These are phyloP conservation scores for Sugiyamaella neomexicana DNA, from an alignment of 1,139 yeast genomes.

Conservation along the genomic window DNA sequence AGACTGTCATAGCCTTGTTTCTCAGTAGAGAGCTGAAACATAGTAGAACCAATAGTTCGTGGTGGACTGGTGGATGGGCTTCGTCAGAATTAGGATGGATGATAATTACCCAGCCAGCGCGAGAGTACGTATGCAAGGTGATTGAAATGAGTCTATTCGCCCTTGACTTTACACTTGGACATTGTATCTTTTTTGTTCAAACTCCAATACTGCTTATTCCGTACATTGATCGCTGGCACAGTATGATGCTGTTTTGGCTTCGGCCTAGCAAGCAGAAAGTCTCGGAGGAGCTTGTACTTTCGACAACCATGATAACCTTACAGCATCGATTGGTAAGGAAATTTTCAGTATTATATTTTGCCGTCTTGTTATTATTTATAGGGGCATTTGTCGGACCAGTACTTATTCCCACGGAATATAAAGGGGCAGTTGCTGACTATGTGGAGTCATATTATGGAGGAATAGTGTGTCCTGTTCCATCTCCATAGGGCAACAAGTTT, in stretches of 20 bases:
- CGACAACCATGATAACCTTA: background rate
- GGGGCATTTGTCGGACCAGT: constrained; percentile 29
- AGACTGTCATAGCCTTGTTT: constrained; percentile 48
- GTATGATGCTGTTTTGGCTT: constrained; percentile 78
- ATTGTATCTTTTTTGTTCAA: constrained; percentile 58
- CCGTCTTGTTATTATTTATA: constrained; percentile 44
- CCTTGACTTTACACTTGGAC: constrained; percentile 70
- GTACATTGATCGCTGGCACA: constrained; percentile 72
- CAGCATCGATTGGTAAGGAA: constrained; percentile 19
- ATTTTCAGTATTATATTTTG: constrained; percentile 48
- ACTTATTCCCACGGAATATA: constrained; percentile 22
- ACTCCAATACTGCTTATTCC: constrained; percentile 68
- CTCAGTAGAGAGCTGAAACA: constrained; percentile 62
- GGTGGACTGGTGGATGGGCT: constrained; percentile 90
- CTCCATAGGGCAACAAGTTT: background rate
- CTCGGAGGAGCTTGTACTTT: constrained; percentile 44
- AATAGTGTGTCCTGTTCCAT: constrained; percentile 21
- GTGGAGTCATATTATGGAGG: constrained; percentile 26
- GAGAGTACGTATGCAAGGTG: constrained; percentile 68
- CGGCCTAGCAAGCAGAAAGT: constrained; percentile 58
- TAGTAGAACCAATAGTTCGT: constrained; percentile 60
- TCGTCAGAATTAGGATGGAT: constrained; percentile 59
- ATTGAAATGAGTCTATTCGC: constrained; percentile 70
- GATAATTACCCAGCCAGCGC: constrained; percentile 59
- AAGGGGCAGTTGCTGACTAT: constrained; percentile 12